Base-by-base conservation (phyloP, 345 rosid genomes). In the Citrus medica region DNA sequence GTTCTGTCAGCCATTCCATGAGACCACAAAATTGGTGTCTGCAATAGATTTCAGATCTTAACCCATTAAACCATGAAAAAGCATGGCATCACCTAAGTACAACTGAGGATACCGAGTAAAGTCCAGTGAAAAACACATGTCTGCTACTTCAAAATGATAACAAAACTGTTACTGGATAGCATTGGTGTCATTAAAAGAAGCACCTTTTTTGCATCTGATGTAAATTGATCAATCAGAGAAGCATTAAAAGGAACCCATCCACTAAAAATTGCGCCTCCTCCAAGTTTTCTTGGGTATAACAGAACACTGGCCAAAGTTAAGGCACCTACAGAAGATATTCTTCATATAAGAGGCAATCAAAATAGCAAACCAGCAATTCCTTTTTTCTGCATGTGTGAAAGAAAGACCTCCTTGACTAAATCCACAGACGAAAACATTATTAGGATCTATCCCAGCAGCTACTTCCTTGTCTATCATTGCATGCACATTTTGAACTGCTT, bases 161-260 rank as follows among this genome's bases (percentile, higher is more conserved):
- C 24, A 27, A 79, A 72, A 51, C 42, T 30, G 65, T 21, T 19
- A 64, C 13, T 48, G 28, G 30, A 62, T 28, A 60, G 0, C 27
- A 55, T 1, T 25, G 27, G 63, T 27, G 22, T 30, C 60, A 67
- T 22, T 56, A n/a, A 33, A 24, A 35, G 30, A 56, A 60, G 4
- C 35, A 91, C 97, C 93, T 86, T 89, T 84, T 83, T 91, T 76
- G 94, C 96, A 60, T 88, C 90, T 71, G 80, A 56, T 0, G 96
- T 63, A 77, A 90, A 79, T 83, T 77, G 86, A 51, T 84, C 83
- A 21, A 85, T 75, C 74, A 83, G 0, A 30, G 94, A 89, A 70
- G 92, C 82, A 86, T 74, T 90, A 70, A 94, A 87, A 66, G 98
- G 97, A 84, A 91, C 85, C 94, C 97, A 93, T 79, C 98, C 97